These are phyloP conservation scores for Myxozyma udenii DNA, from an alignment of 805 yeast species.

Conservation along the genomic window DNA sequence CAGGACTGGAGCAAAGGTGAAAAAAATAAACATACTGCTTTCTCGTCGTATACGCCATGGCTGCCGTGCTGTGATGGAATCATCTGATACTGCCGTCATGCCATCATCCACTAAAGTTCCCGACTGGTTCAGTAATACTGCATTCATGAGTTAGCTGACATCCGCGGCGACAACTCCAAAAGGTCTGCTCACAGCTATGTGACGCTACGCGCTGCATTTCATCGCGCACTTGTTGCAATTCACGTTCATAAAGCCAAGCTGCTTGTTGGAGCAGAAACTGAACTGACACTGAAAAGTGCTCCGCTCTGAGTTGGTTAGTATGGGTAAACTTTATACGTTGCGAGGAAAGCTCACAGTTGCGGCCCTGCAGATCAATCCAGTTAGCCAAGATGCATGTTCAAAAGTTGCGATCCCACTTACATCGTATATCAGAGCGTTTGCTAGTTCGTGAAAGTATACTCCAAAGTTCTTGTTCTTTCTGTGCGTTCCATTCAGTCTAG, in stretches of 20 bases:
- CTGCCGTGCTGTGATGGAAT: background rate
- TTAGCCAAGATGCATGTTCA: background rate
- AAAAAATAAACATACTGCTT: background rate
- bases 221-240: slow-evolving; percentile 38
- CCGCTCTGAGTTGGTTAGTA: slow-evolving; percentile 31
- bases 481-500: slow-evolving; percentile 36
- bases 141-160: background rate
- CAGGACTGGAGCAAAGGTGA: background rate
- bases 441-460: slow-evolving; percentile 37
- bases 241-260: slow-evolving; percentile 44
- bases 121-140: slow-evolving; percentile 7
- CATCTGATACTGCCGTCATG: slow-evolving; percentile 4
- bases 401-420: no score
- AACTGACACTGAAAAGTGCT: slow-evolving; percentile 40
- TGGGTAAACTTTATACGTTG: slow-evolving; percentile 28
- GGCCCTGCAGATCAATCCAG: slow-evolving; percentile 34
- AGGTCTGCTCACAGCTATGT: slow-evolving; percentile 8
- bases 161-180: background rate
- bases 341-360: slow-evolving; percentile 37
- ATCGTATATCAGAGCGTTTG: slow-evolving; percentile 37
- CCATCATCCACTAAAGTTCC: slow-evolving; percentile 1
- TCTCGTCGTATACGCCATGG: background rate
- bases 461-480: slow-evolving; percentile 40
- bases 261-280: slow-evolving; percentile 44
- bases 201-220: slow-evolving; percentile 33